phyloP scores from a whole-genome alignment of 495 filamentous ascomycete species.

The Penicillium subrubescens region DNA sequence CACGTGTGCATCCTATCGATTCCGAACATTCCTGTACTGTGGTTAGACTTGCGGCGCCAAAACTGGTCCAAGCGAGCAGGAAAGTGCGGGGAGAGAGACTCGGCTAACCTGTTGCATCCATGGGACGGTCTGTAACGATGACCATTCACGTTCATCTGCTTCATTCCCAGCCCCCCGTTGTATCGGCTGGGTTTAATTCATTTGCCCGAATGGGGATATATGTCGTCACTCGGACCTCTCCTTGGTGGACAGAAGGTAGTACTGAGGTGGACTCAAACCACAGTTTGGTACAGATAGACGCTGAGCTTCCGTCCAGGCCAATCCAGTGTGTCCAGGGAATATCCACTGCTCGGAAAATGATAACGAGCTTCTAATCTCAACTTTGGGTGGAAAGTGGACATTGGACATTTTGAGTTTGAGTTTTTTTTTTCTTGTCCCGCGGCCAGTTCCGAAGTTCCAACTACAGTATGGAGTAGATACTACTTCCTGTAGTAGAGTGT shows the following conservation, averaged over 20 bases:
- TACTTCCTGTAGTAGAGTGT: not conserved
- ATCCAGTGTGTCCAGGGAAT: not conserved
- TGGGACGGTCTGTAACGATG: slow-evolving; percentile 2
- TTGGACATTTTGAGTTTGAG: not conserved
- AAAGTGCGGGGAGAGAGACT: slow-evolving; percentile 23
- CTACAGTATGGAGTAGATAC: too few relatives aligned
- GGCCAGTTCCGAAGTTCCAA: slow-evolving; percentile 7
- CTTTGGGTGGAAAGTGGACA: not conserved
- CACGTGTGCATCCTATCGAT: not conserved
- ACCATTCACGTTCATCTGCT: not conserved
- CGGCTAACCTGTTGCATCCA: slow-evolving; percentile 18
- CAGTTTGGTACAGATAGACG: not conserved
- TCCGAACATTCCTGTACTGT: not conserved
- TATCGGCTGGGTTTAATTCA: not conserved
- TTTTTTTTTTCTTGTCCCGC: not conserved
- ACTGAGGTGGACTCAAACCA: slow-evolving; percentile 1
- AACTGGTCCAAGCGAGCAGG: slow-evolving; percentile 2
- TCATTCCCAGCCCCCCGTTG: not conserved
- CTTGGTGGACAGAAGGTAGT: not conserved
- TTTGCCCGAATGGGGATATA: slow-evolving; percentile 12
- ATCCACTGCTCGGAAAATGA: not conserved
- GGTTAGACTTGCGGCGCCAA: not conserved
- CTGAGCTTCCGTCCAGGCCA: not conserved
- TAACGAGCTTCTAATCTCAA: not conserved
- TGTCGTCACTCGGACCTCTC: slow-evolving; percentile 3